Evolutionary conservation across 139 green algal species (phyloP).

Genomic region (Chlamydomonas sphaeroides): DNA sequence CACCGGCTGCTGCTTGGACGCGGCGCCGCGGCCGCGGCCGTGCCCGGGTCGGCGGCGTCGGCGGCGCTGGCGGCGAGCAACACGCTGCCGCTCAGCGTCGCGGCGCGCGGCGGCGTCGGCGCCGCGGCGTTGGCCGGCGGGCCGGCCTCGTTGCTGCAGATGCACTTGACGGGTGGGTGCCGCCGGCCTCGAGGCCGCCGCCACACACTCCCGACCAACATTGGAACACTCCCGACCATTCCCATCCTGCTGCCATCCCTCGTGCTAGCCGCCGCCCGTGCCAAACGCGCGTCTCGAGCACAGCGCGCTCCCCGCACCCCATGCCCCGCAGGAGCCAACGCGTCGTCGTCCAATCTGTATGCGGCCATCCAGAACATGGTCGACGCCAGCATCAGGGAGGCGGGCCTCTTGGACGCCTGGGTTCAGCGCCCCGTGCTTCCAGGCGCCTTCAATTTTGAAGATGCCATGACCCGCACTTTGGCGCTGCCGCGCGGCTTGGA

Average conservation of each 20-base stretch:
- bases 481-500: neutral
- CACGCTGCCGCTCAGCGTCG: constrained; percentile 9
- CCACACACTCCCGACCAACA: too few relatives aligned
- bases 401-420: neutral
- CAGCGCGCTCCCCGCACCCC: neutral
- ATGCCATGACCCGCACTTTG: too few relatives aligned
- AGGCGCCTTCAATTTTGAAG: neutral
- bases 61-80: constrained; percentile 26
- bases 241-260: too few relatives aligned
- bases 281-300: too few relatives aligned
- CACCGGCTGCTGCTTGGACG: constrained; percentile 40
- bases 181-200: too few relatives aligned
- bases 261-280: too few relatives aligned
- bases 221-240: too few relatives aligned
- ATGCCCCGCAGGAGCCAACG: neutral
- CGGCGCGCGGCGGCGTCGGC: neutral
- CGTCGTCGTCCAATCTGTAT: neutral
- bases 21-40: neutral
- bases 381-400: neutral
- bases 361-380: constrained; percentile 23
- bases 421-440: neutral
- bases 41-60: neutral
- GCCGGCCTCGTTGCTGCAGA: neutral
- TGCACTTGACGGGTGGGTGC: too few relatives aligned
- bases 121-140: neutral